phyloP scores from a whole-genome alignment of 2,329 filamentous ascomycete species.

The Diplodia scrobiculata region DNA sequence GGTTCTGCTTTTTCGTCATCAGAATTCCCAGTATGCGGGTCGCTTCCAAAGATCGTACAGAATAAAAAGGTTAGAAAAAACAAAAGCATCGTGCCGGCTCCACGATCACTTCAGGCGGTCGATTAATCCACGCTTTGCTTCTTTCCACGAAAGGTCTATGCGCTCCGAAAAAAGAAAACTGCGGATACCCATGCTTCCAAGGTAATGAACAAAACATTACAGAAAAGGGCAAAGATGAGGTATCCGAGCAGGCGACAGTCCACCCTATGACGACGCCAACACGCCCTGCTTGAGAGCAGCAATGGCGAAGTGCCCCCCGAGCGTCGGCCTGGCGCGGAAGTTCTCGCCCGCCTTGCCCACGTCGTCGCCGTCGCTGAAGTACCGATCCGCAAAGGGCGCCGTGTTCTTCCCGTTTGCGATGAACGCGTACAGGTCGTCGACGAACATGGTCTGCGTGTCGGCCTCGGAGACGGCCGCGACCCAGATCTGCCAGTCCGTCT shows the following conservation, averaged over 20 bases:
- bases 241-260: neutral
- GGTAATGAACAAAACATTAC: neutral
- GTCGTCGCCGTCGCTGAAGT: conserved; percentile 41
- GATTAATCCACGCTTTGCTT: no score
- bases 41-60: conserved; percentile 15
- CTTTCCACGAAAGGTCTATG: no score
- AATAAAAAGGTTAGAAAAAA: neutral
- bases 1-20: neutral
- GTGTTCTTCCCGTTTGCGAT: conserved; percentile 49
- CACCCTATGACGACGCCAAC: neutral
- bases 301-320: conserved; percentile 50
- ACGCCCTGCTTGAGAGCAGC: conserved; percentile 40
- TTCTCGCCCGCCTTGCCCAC: conserved; percentile 34
- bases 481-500: conserved; percentile 52
- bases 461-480: conserved; percentile 36
- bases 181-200: no score
- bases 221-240: neutral
- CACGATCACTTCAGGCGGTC: no score
- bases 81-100: neutral
- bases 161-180: no score
- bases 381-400: conserved; percentile 51
- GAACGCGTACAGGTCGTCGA: conserved; percentile 48
- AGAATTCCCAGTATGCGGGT: neutral
- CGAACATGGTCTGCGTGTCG: conserved; percentile 36
- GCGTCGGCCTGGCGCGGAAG: conserved; percentile 46